Evolutionary conservation across 179 eudicot genomes (phyloP), one percentile per base, ranked within the genome.

Genomic region (Patellifolia procumbens): DNA sequence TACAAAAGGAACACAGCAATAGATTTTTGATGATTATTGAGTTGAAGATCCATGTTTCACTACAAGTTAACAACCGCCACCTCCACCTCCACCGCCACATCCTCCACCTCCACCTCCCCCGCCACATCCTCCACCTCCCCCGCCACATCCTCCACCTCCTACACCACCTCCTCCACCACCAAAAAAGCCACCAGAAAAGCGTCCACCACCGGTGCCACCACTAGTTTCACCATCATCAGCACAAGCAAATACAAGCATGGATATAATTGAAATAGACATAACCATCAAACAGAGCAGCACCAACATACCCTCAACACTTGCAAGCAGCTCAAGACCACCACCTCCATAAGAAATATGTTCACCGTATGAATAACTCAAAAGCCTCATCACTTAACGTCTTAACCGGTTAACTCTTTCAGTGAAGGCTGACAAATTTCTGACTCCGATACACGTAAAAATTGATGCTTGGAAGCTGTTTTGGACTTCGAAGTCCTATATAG

Each of bases 151-250:
- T 16, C 67, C 42, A 31, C 66, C 42, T 3, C n/a, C 7, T 7
- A 10, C 3, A 16, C 24, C 24, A n/a, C 69, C 45, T 19, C 46
- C 69, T 0, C 69, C 26, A 56, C 29, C 7, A 32, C 22, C 6
- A 31, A 7, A 0, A 32, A 7, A 3, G 1, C 39, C 16, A 35
- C 48, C 69, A 20, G n/a, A n/a, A n/a, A n/a, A n/a, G n/a, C n/a
- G n/a, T n/a, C 45, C 43, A 63, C 45, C 26, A 19, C 22, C 1
- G 2, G 24, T 7, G 0, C 45, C 20, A 1, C 45, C 3, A 39
- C 43, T n/a, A 37, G 70, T 28, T 2, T 65, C 9, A 39, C 49
- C 70, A 65, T 65, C 70, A 65, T 65, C 70, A 20, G 19, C 70
- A n/a, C n/a, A n/a, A n/a, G n/a, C n/a, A n/a, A n/a, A n/a, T n/a